phyloP scores from a whole-genome alignment of 257 asterid species.

The Fraxinus quadrangulata region DNA sequence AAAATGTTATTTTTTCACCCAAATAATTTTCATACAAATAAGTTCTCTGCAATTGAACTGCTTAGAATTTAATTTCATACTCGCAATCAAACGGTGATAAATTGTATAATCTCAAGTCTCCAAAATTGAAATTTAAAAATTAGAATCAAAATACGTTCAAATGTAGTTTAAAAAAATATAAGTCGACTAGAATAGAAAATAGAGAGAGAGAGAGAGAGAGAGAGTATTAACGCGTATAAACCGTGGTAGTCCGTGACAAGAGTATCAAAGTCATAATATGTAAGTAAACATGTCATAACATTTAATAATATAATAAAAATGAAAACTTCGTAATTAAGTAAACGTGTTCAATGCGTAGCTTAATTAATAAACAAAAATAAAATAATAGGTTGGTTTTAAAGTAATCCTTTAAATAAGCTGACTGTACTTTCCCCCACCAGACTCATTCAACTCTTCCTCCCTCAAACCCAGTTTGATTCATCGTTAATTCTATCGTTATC shows the following conservation, averaged over 20 bases:
- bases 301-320: too few species aligned
- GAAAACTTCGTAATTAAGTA: background rate
- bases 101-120: background rate
- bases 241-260: background rate
- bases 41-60: too few species aligned
- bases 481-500: background rate
- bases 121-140: too few species aligned
- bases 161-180: too few species aligned
- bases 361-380: background rate
- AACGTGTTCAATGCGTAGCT: background rate
- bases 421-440: background rate
- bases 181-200: too few species aligned
- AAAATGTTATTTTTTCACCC: too few species aligned
- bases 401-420: background rate
- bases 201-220: too few species aligned
- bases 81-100: too few species aligned
- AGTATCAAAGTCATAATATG: too few species aligned
- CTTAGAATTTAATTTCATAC: too few species aligned
- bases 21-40: too few species aligned
- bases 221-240: background rate
- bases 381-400: background rate
- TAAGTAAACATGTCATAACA: background rate
- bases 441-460: background rate
- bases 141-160: too few species aligned
- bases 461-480: background rate